Evolutionary conservation across 768 basidiomycete genomes (phyloP).

Genomic region (Lactifluus piperatus): DNA sequence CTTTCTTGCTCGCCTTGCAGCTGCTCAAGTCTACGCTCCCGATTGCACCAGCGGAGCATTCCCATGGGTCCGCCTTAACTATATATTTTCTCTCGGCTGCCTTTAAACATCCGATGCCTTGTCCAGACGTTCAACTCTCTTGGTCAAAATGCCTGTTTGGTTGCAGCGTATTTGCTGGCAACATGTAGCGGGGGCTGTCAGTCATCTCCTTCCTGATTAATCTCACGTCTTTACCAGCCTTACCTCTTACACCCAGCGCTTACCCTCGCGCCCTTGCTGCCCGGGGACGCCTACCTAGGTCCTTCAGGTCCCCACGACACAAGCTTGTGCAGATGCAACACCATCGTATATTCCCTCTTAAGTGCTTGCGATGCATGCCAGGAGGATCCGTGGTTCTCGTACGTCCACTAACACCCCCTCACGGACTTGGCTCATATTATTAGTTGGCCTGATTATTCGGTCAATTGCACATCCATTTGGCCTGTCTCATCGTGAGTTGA

Average conservation of each 20-base stretch:
- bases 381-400: background rate
- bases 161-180: conserved; percentile 5
- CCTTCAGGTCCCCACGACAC: background rate
- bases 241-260: background rate
- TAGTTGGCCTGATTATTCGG: background rate
- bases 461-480: background rate
- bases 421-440: background rate
- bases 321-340: background rate
- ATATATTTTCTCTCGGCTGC: background rate
- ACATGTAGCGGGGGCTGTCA: conserved; percentile 7
- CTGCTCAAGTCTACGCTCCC: conserved; percentile 1
- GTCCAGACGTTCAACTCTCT: conserved; percentile 1
- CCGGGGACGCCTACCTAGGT: background rate
- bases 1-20: background rate
- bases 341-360: background rate
- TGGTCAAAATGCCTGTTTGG: conserved; percentile 2
- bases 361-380: background rate
- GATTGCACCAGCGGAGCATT: background rate
- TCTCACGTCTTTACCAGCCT: background rate
- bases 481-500: background rate
- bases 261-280: background rate
- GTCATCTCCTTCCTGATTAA: background rate
- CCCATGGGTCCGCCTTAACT: background rate
- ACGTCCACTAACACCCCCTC: background rate
- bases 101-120: background rate